phyloP scores from a whole-genome alignment of 129 eudicot genomes.

The Calendula officinalis region DNA sequence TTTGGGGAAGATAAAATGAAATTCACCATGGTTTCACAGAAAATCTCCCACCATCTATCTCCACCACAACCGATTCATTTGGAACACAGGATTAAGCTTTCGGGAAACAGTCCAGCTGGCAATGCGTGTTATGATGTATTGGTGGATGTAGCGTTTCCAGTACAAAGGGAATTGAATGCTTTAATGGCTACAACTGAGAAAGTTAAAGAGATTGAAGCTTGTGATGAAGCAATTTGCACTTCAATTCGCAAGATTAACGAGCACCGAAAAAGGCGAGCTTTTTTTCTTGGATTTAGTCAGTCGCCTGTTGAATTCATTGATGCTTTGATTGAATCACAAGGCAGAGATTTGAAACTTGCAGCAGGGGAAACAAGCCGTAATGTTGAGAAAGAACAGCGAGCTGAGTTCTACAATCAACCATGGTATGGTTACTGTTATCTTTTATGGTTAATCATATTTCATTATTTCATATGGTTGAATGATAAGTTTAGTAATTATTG shows the following conservation, averaged over 20 bases:
- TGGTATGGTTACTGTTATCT: conserved; percentile 6
- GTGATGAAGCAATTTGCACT: conserved; percentile 16
- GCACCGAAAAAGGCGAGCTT: conserved; percentile 19
- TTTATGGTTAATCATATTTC: not conserved
- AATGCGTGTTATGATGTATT: conserved; percentile 17
- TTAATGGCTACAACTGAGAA: conserved; percentile 15
- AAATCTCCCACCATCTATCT: conserved; percentile 16
- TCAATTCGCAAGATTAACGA: conserved; percentile 14
- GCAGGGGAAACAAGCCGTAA: conserved; percentile 12
- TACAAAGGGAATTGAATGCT: conserved; percentile 20
- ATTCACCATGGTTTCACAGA: conserved; percentile 12
- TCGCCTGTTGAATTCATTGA: conserved; percentile 16
- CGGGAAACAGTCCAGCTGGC: conserved; percentile 21
- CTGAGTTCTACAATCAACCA: conserved; percentile 17
- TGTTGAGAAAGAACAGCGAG: conserved; percentile 8
- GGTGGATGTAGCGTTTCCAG: conserved; percentile 18
- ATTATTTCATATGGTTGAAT: not conserved
- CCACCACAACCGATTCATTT: conserved; percentile 18
- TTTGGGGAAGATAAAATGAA: conserved; percentile 17
- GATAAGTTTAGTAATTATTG: not conserved
- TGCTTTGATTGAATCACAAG: conserved; percentile 18
- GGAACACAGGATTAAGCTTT: conserved; percentile 20
- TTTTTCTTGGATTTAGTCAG: conserved; percentile 19
- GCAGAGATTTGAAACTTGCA: conserved; percentile 15
- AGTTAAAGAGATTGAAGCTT: conserved; percentile 19